Evolutionary conservation across 192 early-diverging fungal genomes (phyloP), one percentile per base, ranked within the genome.

Genomic region (Coemansia sp.): DNA sequence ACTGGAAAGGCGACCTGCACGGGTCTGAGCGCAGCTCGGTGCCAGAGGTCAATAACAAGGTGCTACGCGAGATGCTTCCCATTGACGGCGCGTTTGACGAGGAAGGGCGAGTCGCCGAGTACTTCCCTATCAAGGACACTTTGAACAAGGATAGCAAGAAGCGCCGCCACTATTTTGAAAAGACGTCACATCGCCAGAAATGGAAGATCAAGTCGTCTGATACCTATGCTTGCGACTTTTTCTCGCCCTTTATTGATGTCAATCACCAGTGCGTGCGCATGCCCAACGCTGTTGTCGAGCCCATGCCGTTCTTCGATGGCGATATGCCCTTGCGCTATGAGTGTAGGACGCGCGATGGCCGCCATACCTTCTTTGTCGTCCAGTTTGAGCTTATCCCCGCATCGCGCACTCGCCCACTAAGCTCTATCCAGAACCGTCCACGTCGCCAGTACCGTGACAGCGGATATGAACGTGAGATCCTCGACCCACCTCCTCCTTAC

Each of bases 201-300:
- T 82, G 80, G 80, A 74, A 71, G 47, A 11, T 82, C 62, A 67
- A 74, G 62, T 59, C 74, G 58, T 62, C 47, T n/a, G 74, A 82
- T 61, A 62, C 70, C 58, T 82, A 82, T 32, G 80, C 80, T 6
- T 70, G 73, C 45, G 80, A 82, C 55, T 82, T 82, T 61, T 82
- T 76, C 74, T 82, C 80, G 65, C 80, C 80, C 12, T 82, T 82
- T 56, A 73, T 82, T 40, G 80, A 82, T 45, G 74, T 82, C 64
- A 82, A 82, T 68, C 74, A 82, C 80, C 80, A 82, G 68, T 82
- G 80, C 74, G 74, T 82, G 52, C 74, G 80, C 59, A 82, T 82
- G 80, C 80, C 80, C 41, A 82, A 82, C 37, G 63, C 80, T 15
- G 71, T 82, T 0, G 80, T 82, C 37, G 80, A 82, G 71, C 80